Evolutionary conservation across 2,329 filamentous ascomycete genomes (phyloP).

Genomic region (Alternaria dauci): DNA sequence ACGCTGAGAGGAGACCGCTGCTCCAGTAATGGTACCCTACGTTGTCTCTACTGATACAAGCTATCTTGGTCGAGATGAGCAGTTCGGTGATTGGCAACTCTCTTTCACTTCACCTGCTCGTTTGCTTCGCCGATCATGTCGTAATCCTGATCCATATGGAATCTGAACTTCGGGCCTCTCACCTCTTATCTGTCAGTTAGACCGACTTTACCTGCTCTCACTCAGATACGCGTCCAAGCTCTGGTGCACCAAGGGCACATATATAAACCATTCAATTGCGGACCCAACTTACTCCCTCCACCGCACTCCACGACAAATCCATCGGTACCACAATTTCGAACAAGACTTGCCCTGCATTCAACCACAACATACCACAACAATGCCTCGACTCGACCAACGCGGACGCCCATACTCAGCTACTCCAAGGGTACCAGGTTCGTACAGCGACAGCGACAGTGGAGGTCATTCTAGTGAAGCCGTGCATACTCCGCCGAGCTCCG

Average conservation of each 20-base stretch:
- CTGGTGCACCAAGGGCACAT: neutral
- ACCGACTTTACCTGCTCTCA: neutral
- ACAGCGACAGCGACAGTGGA: neutral
- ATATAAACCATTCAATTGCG: neutral
- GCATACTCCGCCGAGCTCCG: neutral
- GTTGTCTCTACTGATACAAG: no score
- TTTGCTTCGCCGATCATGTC: neutral
- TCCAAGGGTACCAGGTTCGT: neutral
- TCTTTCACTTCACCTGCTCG: neutral
- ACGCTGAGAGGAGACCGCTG: conserved; percentile 34
- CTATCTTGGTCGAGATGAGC: neutral
- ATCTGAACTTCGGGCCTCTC: neutral
- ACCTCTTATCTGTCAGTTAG: neutral
- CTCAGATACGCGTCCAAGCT: neutral
- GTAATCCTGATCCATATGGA: neutral
- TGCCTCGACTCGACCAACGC: neutral
- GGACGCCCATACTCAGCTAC: neutral
- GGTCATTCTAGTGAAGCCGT: neutral
- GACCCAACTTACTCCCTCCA: neutral
- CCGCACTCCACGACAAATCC: neutral
- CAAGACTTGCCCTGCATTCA: neutral
- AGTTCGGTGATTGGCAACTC: neutral
- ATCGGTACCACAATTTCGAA: neutral
- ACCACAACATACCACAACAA: neutral
- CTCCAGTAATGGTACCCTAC: conserved; percentile 9